Evolutionary conservation across 1,284 basidiomycete species (phyloP).

Genomic region (Cryptococcus sp.): DNA sequence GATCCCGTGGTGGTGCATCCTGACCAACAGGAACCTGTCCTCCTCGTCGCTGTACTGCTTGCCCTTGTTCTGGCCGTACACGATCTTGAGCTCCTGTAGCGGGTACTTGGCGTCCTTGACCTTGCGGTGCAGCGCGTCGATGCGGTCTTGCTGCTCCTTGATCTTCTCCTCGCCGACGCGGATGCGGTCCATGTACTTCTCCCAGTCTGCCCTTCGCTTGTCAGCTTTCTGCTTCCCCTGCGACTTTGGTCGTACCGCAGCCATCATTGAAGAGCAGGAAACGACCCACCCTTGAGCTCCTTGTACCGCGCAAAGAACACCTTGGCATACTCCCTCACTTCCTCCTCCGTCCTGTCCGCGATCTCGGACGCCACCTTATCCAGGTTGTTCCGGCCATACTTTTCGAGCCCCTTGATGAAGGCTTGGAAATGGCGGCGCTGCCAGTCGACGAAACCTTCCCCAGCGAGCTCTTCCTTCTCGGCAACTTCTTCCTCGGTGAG

Average conservation of each 20-base stretch:
- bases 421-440: constrained; percentile 89
- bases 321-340: constrained; percentile 74
- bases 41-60: constrained; percentile 97
- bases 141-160: constrained; percentile 60
- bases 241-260: neutral
- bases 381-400: constrained; percentile 75
- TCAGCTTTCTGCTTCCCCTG: neutral
- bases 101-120: constrained; percentile 77
- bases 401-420: constrained; percentile 80
- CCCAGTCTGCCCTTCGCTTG: constrained; percentile 58
- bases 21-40: constrained; percentile 89
- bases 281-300: constrained; percentile 67
- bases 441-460: constrained; percentile 84
- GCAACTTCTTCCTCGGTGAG: constrained; percentile 79
- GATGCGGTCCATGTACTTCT: constrained; percentile 77
- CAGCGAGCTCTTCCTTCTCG: constrained; percentile 73
- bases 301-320: constrained; percentile 90
- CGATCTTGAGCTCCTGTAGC: constrained; percentile 91
- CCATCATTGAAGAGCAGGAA: neutral
- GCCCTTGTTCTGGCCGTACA: constrained; percentile 91
- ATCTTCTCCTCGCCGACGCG: constrained; percentile 80
- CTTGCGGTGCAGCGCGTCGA: constrained; percentile 81
- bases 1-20: constrained; percentile 88
- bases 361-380: constrained; percentile 81
- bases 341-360: constrained; percentile 76